Base-by-base conservation (phyloP, 768 basidiomycete genomes). In the Podaxis sp. region DNA sequence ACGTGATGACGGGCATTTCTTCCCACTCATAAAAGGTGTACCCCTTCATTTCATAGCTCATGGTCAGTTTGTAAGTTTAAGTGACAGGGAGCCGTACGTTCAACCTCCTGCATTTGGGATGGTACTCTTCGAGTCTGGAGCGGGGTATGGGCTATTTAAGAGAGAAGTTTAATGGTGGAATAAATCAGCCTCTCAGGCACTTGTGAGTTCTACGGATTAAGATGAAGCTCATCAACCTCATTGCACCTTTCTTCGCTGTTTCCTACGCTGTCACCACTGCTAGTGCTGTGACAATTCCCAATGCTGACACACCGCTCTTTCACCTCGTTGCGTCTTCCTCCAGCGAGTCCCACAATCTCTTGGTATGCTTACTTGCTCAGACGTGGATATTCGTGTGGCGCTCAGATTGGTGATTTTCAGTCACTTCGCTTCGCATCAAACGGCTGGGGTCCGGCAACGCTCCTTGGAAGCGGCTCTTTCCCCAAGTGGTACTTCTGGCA, bases 401-500 rank as follows among this genome's bases (percentile, higher is more conserved):
- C 40, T 42, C 15, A 42, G 6, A 69, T 67, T n/a, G 51, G 70
- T 2, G 61, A 66, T 22, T 39, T 67, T 61, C 26, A 71, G 38
- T 11, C 54, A 3, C 19, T 56, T 15, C 54, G 54, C 6, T 39
- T 56, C 54, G 26, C 39, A 19, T 39, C 72, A 17, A 67, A 65
- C 0, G n/a, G 62, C 6, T 55, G 49, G 15, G 67, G 66, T 4
- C 66, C 65, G 15, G 53, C 71, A 2, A 66, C 70, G 3, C 63
- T 73, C 6, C 65, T 68, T 2, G 72, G 74, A 17, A 63, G 63
- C 4, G 69, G 67, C 1, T 61, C 71, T 2, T 66, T 71, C 30
- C 71, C 67, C 3, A 49, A 67, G 61, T 70, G 71, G 49, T 74
- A 73, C 63, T 73, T 72, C 64, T 66, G 61, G 49, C 70, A 74